Evolutionary conservation across 169 alveolate species (phyloP).

Genomic region (Plasmodium vinckei): DNA sequence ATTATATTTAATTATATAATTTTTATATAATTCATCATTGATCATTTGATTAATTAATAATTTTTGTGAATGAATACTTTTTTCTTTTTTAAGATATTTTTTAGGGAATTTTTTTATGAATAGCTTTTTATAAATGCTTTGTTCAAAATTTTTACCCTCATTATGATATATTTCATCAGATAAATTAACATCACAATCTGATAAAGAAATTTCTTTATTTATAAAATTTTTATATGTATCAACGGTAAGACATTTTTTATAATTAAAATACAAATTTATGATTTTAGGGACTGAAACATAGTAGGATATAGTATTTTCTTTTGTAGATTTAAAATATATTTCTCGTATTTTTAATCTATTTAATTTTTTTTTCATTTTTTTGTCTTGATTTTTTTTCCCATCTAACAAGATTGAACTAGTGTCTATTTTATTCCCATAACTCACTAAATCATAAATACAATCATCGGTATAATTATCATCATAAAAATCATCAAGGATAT

Average conservation of each 20-base stretch:
- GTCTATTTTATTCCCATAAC: neutral
- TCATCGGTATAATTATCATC: conserved; percentile 1
- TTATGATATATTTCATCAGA: neutral
- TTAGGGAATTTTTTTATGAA: neutral
- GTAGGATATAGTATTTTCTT: conserved; percentile 13
- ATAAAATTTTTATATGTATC: neutral
- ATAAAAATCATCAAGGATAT: conserved; percentile 7
- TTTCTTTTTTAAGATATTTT: neutral
- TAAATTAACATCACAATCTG: no score
- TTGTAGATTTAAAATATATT: conserved; percentile 39
- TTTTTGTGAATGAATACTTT: neutral
- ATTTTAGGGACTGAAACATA: conserved; percentile 29
- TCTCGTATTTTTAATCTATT: neutral
- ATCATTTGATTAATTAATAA: no score
- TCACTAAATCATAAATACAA: neutral
- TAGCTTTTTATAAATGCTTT: neutral
- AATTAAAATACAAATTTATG: conserved; percentile 26
- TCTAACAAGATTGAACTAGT: neutral
- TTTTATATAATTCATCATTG: no score
- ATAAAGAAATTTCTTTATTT: neutral
- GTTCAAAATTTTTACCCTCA: neutral
- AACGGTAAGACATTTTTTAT: neutral
- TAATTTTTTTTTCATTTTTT: neutral
- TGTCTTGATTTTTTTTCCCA: neutral
- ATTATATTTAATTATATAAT: no score